phyloP scores from a whole-genome alignment of 2,329 filamentous ascomycete species.

The Alternaria sp. region DNA sequence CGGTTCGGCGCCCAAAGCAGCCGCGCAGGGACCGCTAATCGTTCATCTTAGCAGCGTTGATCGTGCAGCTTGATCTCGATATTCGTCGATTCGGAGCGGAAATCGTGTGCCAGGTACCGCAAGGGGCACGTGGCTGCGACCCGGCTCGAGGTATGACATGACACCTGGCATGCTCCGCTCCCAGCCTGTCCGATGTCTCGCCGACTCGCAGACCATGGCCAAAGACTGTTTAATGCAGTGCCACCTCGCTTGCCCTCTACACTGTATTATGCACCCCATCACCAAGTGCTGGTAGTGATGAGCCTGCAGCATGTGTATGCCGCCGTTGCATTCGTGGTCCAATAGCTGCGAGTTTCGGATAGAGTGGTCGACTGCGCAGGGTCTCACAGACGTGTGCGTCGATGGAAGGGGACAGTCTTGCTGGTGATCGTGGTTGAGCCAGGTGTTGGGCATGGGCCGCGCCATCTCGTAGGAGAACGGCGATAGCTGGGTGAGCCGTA shows the following conservation, averaged over 20 bases:
- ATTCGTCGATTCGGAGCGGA: conserved; percentile 16
- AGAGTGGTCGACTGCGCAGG: neutral
- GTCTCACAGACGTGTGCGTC: neutral
- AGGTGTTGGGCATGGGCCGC: neutral
- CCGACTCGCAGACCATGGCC: neutral
- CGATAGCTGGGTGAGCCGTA: neutral
- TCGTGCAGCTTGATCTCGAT: conserved; percentile 19
- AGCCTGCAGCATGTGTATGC: neutral
- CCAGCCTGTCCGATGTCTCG: neutral
- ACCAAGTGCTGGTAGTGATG: neutral
- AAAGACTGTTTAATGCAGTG: conserved; percentile 8
- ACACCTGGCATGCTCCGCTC: conserved; percentile 3
- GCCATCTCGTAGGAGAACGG: neutral
- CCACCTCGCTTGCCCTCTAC: conserved; percentile 2
- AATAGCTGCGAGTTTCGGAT: neutral
- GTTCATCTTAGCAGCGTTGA: conserved; percentile 8
- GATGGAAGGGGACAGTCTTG: neutral
- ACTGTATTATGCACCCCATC: neutral
- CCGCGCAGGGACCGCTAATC: conserved; percentile 18
- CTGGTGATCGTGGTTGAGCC: neutral
- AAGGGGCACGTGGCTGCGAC: conserved; percentile 8
- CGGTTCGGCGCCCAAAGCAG: conserved; percentile 15
- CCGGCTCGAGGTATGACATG: conserved; percentile 7
- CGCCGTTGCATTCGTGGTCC: neutral
- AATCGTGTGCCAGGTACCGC: conserved; percentile 24